A percentile compares a stretch with the other conserved stretches of the same genome.
Evolutionary conservation across 2,329 filamentous ascomycete species (phyloP).

Genomic region (Pseudocercospora pini-densiflorae): DNA sequence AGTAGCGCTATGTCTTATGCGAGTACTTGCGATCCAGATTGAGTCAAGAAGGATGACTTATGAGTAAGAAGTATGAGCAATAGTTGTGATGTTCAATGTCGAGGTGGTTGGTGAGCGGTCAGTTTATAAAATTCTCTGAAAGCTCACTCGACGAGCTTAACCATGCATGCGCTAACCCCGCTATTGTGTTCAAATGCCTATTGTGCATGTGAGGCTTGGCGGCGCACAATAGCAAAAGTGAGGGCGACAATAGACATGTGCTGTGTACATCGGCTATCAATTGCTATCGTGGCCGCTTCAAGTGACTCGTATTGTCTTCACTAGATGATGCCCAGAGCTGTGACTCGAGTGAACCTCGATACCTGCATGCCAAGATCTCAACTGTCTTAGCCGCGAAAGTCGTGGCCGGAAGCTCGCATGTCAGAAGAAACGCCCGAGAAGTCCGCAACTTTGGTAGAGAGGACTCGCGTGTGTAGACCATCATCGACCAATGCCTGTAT

Average conservation of each 20-base stretch:
- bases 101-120: constrained; percentile 3
- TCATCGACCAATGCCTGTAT: not conserved
- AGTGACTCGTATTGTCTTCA: not conserved
- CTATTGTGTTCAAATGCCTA: not conserved
- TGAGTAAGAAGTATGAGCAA: not conserved
- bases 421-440: constrained; percentile 10
- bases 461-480: not conserved
- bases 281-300: not conserved
- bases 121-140: constrained; percentile 2
- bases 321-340: not conserved
- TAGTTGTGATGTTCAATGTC: not conserved
- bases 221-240: not conserved
- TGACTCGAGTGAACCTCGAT: not conserved
- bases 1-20: not conserved
- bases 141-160: constrained; percentile 9
- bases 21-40: not conserved
- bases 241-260: not conserved
- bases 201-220: constrained; percentile 10
- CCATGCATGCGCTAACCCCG: not conserved
- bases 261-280: not conserved
- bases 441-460: constrained; percentile 4
- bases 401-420: not conserved
- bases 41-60: not conserved
- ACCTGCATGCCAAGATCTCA: not conserved
- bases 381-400: constrained; percentile 1